phyloP scores from a whole-genome alignment of 2,329 filamentous ascomycete species.

The Bipolaris oryzae region DNA sequence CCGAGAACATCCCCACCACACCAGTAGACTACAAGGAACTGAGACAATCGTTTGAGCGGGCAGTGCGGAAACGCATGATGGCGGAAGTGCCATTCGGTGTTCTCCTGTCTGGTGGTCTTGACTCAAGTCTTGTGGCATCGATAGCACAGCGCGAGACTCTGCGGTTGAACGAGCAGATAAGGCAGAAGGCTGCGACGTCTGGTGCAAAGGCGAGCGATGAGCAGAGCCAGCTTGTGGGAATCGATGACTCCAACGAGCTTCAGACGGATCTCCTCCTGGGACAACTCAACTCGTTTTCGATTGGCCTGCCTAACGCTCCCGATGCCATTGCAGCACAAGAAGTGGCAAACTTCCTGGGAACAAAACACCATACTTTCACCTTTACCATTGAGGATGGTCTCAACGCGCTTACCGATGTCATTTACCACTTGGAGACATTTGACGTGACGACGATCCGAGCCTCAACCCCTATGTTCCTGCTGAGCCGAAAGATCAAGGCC shows the following conservation, averaged over 20 bases:
- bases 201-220: slow-evolving; percentile 30
- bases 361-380: slow-evolving; percentile 96
- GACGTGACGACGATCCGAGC: slow-evolving; percentile 98
- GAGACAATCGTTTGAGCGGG: slow-evolving; percentile 81
- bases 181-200: slow-evolving; percentile 46
- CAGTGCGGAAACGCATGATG: slow-evolving; percentile 96
- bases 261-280: slow-evolving; percentile 90
- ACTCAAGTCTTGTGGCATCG: slow-evolving; percentile 92
- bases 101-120: slow-evolving; percentile 89
- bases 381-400: slow-evolving; percentile 98
- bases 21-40: slow-evolving; percentile 85
- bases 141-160: slow-evolving; percentile 94
- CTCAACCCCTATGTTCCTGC: slow-evolving; percentile 97
- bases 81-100: slow-evolving; percentile 98
- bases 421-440: slow-evolving; percentile 96
- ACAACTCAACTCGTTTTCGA: slow-evolving; percentile 98
- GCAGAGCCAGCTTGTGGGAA: slow-evolving; percentile 73
- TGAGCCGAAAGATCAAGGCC: slow-evolving; percentile 98
- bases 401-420: slow-evolving; percentile 95
- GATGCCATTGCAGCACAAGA: slow-evolving; percentile 91
- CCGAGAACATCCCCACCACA: slow-evolving; percentile 73
- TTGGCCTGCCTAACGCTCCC: slow-evolving; percentile 89
- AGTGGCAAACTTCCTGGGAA: slow-evolving; percentile 95
- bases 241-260: slow-evolving; percentile 89
- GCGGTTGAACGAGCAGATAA: slow-evolving; percentile 71